These are phyloP conservation scores for Nematocida sp. DNA, from an alignment of 371 early-diverging fungal genomes.

Conservation along the genomic window DNA sequence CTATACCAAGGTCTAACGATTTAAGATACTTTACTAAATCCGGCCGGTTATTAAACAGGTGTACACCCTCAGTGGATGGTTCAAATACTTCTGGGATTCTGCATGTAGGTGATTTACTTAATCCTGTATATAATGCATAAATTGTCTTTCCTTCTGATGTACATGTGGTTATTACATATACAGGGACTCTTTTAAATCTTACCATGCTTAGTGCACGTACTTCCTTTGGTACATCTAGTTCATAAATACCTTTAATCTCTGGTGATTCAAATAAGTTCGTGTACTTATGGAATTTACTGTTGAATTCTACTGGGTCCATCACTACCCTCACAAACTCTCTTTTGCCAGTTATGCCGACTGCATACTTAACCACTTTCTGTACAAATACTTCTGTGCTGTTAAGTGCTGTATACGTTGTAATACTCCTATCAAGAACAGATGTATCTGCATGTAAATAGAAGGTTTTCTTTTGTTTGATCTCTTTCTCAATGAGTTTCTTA, in stretches of 20 bases:
- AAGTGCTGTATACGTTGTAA: background rate
- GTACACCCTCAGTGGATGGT: background rate
- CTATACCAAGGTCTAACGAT: background rate
- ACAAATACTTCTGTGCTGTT: background rate
- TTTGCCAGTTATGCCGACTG: background rate
- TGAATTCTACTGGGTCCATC: slow-evolving; percentile 42
- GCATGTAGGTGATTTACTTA: background rate
- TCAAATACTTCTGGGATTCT: background rate
- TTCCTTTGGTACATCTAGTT: slow-evolving; percentile 19
- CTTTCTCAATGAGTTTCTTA: background rate
- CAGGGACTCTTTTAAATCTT: slow-evolving; percentile 20
- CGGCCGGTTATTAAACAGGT: background rate
- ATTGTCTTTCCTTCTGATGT: background rate
- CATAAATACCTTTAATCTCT: slow-evolving; percentile 27
- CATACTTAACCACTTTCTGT: background rate
- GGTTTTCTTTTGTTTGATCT: slow-evolving; percentile 8
- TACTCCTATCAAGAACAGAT: slow-evolving; percentile 2
- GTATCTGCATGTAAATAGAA: slow-evolving; percentile 40
- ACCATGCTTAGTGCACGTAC: background rate
- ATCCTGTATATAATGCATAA: slow-evolving; percentile 5
- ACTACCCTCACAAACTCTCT: slow-evolving; percentile 19
- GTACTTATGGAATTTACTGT: slow-evolving; percentile 24
- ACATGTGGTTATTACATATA: background rate
- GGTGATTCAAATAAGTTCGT: slow-evolving; percentile 36
- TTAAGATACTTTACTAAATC: background rate